Evolutionary conservation across 352 stramenopile species (phyloP), one percentile per base, ranked within the genome.

Genomic region (Pythium periplocum): DNA sequence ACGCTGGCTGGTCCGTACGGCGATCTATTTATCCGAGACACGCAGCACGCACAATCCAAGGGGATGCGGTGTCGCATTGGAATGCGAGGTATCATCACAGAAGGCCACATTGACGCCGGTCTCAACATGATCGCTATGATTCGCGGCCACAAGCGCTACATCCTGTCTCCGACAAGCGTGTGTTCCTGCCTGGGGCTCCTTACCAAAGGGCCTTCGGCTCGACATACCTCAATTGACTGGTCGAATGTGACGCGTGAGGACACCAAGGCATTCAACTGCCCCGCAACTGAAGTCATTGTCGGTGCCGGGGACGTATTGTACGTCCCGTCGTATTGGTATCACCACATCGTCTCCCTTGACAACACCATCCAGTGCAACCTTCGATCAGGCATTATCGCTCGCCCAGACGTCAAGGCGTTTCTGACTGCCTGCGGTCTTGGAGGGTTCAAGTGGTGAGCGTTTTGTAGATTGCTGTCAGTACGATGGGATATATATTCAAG

Each of bases 331-430:
- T 87, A 77, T 55, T 98, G 90, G 89, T 97, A 98, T 64, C 95
- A 98, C 68, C 96, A 95, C 62, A 98, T 98, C 62, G 85, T 98
- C 5, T 96, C 87, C 40, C 71, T 98, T 9, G 87, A 96, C 60
- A 90, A 96, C 33, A 97, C 87, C 64, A 93, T 94, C 33, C 95
- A 98, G 66, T 98, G 94, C 75, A 98, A 98, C 66, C 69, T 92
- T 32, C 76, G 94, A 32, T 91, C 77, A n/a, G 72, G 74, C 0
- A 56, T 72, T 38, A 63, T 60, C 3, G 51, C 62, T 38, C 67
- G 76, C 26, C 38, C 66, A n/a, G 57, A 82, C 46, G 61, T 61
- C n/a, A 51, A 55, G 7, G 30, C 61, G 6, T 77, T 76, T 57
- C 54, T 87, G 11, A 43, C 48, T 6, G 53, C 69, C 9, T 87